Conservation (phyloP, 768 basidiomycete genomes). For the Sarcomyxa edulis region DNA sequence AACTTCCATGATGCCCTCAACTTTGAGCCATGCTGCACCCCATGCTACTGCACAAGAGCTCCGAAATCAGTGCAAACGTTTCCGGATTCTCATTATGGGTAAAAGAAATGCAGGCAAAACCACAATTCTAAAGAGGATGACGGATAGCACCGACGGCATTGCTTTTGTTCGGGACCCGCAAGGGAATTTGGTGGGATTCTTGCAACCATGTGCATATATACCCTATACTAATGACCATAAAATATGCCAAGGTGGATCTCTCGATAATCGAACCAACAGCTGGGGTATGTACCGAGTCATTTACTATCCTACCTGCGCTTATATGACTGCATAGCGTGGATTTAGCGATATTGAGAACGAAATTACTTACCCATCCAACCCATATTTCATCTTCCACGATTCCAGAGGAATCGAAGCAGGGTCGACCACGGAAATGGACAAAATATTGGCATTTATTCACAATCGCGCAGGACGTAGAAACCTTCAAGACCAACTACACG, state of each 20-base stretch:
- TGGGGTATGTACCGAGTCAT: slow-evolving; percentile 2
- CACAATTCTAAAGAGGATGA: slow-evolving; percentile 31
- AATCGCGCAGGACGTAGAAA: slow-evolving; percentile 11
- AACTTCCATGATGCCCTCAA: too few species aligned
- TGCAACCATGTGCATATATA: background rate
- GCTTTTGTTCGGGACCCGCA: slow-evolving; percentile 19
- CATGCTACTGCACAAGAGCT: too few species aligned
- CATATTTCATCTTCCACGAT: slow-evolving; percentile 34
- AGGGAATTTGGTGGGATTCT: slow-evolving; percentile 15
- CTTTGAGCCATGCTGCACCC: too few species aligned
- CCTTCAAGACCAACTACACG: slow-evolving; percentile 26
- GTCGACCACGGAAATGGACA: slow-evolving; percentile 18
- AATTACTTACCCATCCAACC: slow-evolving; percentile 24
- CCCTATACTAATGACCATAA: background rate
- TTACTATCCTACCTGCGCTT: too few species aligned
- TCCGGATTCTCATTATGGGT: slow-evolving; percentile 36
- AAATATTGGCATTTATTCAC: slow-evolving; percentile 25
- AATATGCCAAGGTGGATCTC: background rate
- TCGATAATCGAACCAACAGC: slow-evolving; percentile 11
- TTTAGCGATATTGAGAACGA: slow-evolving; percentile 24
- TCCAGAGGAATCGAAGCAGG: slow-evolving; percentile 36
- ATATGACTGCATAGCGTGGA: too few species aligned
- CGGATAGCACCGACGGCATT: slow-evolving; percentile 23
- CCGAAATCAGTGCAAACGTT: too few species aligned
- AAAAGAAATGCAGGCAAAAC: slow-evolving; percentile 36